Evolutionary conservation across 1,139 yeast genomes (phyloP), one percentile per base, ranked within the genome.

Genomic region (Debaryomyces coudertii): DNA sequence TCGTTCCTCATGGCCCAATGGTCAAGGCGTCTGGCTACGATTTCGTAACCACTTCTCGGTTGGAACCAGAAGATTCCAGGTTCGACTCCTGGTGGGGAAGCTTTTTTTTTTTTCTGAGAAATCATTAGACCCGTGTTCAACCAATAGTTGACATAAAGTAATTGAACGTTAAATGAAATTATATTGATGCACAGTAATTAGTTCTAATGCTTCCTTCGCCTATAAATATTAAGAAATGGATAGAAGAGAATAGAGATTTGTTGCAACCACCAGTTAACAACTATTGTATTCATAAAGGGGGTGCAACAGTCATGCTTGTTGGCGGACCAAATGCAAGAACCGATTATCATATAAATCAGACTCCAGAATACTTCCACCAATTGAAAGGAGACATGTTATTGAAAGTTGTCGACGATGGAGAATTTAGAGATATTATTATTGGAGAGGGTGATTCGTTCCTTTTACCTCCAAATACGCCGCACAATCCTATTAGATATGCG

Each of bases 51-150:
- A 76, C 80, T 76, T 76, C 62, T 71, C 55, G 55, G 55, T 55
- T 47, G 53, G 74, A 82, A 85, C 90, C 90, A 84, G 89, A 83
- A 84, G 90, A 84, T 83, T 85, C 89, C 89, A 85, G 92, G 90
- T 85, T 85, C 90, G 88, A 85, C 85, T 85, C 90, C 90, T 85
- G 90, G 90, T 85, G 90, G 89, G 90, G 90, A 85, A 85, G 90
- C 77, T 76, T 66, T 51, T 60, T 66, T 74, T 76, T 73, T 58
- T 50, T 45, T 25, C 33, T 14, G n/a, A 15, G n/a, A 12, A n/a
- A 9, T 16, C 14, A 18, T 9, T 29, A 7, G 28, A 31, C n/a
- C 15, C 14, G 24, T 11, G 24, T 9, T n/a, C 18, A 11, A 33
- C 4, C 11, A 5, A 18, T 18, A 9, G 7, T 33, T 33, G 23